Evolutionary conservation across 208 protist genomes (phyloP), one percentile per base, ranked within the genome.

Genomic region (Crithidia acanthocephali): DNA sequence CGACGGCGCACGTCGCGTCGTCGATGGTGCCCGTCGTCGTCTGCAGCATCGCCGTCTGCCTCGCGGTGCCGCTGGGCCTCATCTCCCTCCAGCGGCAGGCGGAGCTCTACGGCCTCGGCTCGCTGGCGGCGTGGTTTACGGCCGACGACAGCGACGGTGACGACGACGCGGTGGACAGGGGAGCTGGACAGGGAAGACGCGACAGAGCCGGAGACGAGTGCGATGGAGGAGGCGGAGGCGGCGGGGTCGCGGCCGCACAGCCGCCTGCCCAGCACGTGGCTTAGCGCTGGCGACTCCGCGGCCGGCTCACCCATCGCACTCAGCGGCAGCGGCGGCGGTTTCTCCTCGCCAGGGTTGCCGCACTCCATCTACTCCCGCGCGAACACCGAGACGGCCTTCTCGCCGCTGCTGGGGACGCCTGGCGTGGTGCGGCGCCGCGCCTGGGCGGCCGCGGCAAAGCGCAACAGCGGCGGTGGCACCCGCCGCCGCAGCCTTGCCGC

Each of bases 11-110:
- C 30, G 60, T 77, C 22, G 27, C 67, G 6, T 75, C 71, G 7
- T 81, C 86, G 20, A 65, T 92, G 28, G 72, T 85, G 51, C 79
- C 86, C 9, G 66, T 93, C 0, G 78, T 83, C 1, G 66, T 95
- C 8, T 84, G 65, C 44, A 68, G 82, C 23, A 58, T 95, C 11
- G 83, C 90, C 0, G 68, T 83, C 27, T 81, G 57, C 35, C 72
- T 90, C 32, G 79, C 84, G 2, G 73, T 93, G 10, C 90, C 87
- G 18, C 72, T 95, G 57, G 87, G 90, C 18, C 74, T 95, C 6
- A 40, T 92, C 23, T 95, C 87, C 11, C 67, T 95, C 52, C 74
- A 86, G 52, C 86, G 85, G 23, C 87, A 95, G 70, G 53, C 85
- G 16, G 52, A 85, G 59, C 65, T 65, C 8, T 88, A 73, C 59